A percentile compares a stretch with the other conserved stretches of the same genome.
These are phyloP conservation scores for Ogataea glucozyma DNA, from an alignment of 805 yeast genomes.

Conservation along the genomic window DNA sequence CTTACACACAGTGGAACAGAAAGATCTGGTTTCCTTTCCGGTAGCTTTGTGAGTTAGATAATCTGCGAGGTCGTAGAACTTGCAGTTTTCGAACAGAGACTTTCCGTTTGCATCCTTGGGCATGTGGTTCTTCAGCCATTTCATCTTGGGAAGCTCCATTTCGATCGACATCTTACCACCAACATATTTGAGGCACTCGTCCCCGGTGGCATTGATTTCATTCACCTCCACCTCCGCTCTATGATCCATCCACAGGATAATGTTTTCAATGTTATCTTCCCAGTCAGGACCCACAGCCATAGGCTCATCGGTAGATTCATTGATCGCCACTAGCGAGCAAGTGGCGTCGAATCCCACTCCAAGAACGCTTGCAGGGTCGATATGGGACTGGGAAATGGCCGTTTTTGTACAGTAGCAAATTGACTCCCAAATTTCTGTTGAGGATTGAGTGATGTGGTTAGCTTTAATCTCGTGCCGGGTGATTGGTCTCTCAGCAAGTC, in stretches of 20 bases:
- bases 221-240: conserved; percentile 83
- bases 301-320: conserved; percentile 64
- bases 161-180: conserved; percentile 98
- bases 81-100: conserved; percentile 52
- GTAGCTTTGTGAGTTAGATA: conserved; percentile 90
- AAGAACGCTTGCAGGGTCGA: conserved; percentile 63
- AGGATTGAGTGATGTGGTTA: conserved; percentile 78
- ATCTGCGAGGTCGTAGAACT: conserved; percentile 92
- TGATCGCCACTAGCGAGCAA: conserved; percentile 85
- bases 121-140: conserved; percentile 89
- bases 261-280: conserved; percentile 67
- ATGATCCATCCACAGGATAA: conserved; percentile 98
- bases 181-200: conserved; percentile 81
- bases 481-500: conserved; percentile 76
- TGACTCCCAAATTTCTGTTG: conserved; percentile 88
- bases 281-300: conserved; percentile 93
- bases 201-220: conserved; percentile 76
- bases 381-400: conserved; percentile 71
- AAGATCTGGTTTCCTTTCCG: conserved; percentile 81
- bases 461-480: conserved; percentile 74
- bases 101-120: conserved; percentile 45
- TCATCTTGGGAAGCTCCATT: conserved; percentile 96
- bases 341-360: conserved; percentile 98
- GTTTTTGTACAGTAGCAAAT: conserved; percentile 80
- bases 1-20: conserved; percentile 90